Evolutionary conservation across 129 eudicot species (phyloP).

Genomic region (Lactuca sativa): DNA sequence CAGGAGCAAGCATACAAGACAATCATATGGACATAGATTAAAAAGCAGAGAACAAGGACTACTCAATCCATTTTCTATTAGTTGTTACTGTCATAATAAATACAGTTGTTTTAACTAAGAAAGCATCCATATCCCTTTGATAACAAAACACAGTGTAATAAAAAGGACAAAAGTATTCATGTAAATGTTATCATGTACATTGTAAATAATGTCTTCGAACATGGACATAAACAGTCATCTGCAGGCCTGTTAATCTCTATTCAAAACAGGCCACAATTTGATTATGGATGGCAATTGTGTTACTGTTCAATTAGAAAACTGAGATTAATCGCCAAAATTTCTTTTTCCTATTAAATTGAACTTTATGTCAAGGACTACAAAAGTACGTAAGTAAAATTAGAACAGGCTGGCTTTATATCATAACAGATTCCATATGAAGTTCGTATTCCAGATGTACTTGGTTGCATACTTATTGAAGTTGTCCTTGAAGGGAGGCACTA

Average conservation of each 20-base stretch:
- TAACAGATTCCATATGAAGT: constrained; percentile 1
- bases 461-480: constrained; percentile 1
- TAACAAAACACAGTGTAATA: background rate
- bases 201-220: constrained; percentile 9
- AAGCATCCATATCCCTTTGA: constrained; percentile 10
- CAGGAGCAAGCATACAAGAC: constrained; percentile 9
- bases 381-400: background rate
- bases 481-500: background rate
- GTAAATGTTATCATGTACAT: background rate
- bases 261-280: constrained; percentile 10
- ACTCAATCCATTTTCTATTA: constrained; percentile 1
- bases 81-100: background rate
- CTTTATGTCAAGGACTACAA: background rate
- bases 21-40: background rate
- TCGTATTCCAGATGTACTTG: background rate
- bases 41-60: background rate
- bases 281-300: background rate
- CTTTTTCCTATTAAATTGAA: background rate
- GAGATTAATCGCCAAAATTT: background rate
- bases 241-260: constrained; percentile 10
- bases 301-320: background rate
- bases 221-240: background rate
- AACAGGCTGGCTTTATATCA: background rate
- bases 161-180: background rate
- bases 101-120: background rate